Evolutionary conservation across 1,139 yeast genomes (phyloP).

Genomic region (Nakaseomyces bracarensis): DNA sequence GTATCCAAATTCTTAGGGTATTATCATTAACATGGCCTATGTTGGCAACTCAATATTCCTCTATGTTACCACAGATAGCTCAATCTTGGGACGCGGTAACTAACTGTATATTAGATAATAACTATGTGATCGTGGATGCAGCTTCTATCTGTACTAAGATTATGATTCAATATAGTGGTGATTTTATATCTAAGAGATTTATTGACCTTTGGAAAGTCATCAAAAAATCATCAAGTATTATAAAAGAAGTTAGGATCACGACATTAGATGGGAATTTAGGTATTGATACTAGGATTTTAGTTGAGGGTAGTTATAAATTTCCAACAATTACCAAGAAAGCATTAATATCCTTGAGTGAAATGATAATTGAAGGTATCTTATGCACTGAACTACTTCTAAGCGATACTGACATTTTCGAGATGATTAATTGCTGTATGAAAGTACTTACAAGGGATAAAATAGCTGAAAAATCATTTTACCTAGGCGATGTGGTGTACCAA

Average conservation of each 20-base stretch:
- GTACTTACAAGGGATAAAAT: constrained; percentile 18
- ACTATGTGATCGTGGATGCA: constrained; percentile 34
- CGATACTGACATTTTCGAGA: constrained; percentile 19
- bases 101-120: constrained; percentile 35
- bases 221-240: constrained; percentile 20
- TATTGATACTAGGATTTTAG: not conserved
- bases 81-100: constrained; percentile 57
- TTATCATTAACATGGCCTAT: constrained; percentile 47
- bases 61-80: constrained; percentile 60
- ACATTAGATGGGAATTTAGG: constrained; percentile 4
- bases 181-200: constrained; percentile 45
- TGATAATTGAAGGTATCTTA: constrained; percentile 23
- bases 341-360: constrained; percentile 16
- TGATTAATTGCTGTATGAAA: constrained; percentile 21
- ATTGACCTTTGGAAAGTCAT: constrained; percentile 38
- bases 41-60: constrained; percentile 50
- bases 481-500: constrained; percentile 18
- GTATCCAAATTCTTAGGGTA: constrained; percentile 48
- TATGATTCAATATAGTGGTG: constrained; percentile 39
- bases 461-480: constrained; percentile 14
- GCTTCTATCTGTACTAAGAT: constrained; percentile 34
- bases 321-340: constrained; percentile 23
- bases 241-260: constrained; percentile 13
- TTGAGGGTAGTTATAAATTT: constrained; percentile 9
- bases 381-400: constrained; percentile 19